Evolutionary conservation across 306 rosid species (phyloP), one percentile per base, ranked within the genome.

Genomic region (Glycine latifolia): DNA sequence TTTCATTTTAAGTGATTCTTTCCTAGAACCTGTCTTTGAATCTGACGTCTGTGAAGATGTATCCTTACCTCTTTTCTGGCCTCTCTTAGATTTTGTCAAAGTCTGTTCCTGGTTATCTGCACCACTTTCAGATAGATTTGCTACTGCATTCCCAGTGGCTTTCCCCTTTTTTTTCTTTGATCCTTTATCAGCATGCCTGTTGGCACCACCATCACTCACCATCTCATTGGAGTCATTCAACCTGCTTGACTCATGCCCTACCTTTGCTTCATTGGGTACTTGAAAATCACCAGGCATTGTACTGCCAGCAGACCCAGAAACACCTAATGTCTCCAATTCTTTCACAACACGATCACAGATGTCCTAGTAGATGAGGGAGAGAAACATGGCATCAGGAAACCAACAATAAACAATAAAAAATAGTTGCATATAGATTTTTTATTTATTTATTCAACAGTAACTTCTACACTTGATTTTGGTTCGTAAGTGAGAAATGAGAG

Each of bases 81-180:
- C 87, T 93, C 88, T 95, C 90, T 95, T 95, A 50, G 98, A 90
- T 90, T 92, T 95, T 41, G 87, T 72, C 41, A 88, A 78, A 84
- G 84, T 75, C 73, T 74, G 87, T 11, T 93, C 98, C 79, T 86
- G 97, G 82, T 87, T 84, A 82, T 93, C 92, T n/a, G 79, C 77
- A 88, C 80, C 89, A 85, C 85, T 87, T 77, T 91, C 99, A 49
- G 89, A 87, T 78, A 79, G 82, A 84, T 81, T 86, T 59, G 85
- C 82, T 65, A 63, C 71, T 13, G 53, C 55, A 75, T 53, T 88
- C 68, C 91, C 94, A 53, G 94, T 4, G 67, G 81, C 83, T 88
- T 90, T 94, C 43, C 97, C 94, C 84, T 56, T 92, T 86, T 92
- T 95, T 89, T 90, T 95, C 92, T 89, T 95, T 43, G 93, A 82